Evolutionary conservation across 1,139 yeast genomes (phyloP), one percentile per base, ranked within the genome.

Genomic region (Lodderomyces parapsilosis): DNA sequence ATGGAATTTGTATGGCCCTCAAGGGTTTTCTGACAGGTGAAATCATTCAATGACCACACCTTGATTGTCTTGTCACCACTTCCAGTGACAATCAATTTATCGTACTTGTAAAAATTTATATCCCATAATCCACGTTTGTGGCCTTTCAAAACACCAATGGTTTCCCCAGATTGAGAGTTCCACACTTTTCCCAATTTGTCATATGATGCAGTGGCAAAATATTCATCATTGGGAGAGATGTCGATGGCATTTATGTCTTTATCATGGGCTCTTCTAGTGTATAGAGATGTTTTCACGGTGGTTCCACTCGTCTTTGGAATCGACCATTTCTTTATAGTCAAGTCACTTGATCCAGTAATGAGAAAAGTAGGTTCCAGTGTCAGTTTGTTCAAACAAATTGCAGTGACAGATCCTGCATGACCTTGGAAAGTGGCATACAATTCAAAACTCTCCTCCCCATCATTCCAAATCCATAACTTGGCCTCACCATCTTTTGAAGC

Each of bases 121-220:
- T 89, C 94, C 96, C 98, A 94, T 40, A 93, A 78, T 11, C 99
- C 98, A 57, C 99, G 80, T 62, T 83, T 85, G 62, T 94, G 99
- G 18, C 96, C 97, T 49, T 83, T 80, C 49, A 94, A 69, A 4
- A 93, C 76, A 6, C 96, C 97, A 13, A 86, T 68, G 3, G 86
- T 80, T 62, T 93, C 97, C 43, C 99, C 98, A 11, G 80, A 68
- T 35, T 81, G 85, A 28, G 80, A 58, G 56, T 86, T 83, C 98
- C 98, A 94, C 4, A 93, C 68, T 61, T 94, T 93, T 49, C 86
- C 94, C 3, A 91, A 76, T 56, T 91, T 87, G 61, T 93, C 99
- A 62, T 87, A 96, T n/a, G 96, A 87, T 1, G 96, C 98, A 4
- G 97, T 86, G 1, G 96, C 98, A 57, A 93, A 82, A 48, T 75